Conservation (phyloP, 2,329 filamentous ascomycete genomes). For the Cyphellophora attinorum region DNA sequence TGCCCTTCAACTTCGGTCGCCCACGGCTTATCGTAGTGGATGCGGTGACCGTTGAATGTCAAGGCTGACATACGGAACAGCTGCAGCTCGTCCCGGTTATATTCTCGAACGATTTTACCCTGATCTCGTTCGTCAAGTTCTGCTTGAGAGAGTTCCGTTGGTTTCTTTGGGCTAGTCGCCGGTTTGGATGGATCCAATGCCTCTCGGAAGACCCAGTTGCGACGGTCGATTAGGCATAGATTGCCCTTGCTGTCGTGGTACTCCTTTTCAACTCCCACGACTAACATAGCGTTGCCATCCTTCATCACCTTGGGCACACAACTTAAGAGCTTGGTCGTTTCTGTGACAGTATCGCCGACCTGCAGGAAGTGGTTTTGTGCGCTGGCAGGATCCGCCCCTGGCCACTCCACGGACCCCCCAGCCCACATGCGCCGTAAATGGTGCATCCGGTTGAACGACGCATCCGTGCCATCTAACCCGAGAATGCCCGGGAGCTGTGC, state of each 20-base stretch:
- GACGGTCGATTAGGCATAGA: slow-evolving; percentile 40
- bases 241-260: slow-evolving; percentile 42
- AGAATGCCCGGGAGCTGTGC: slow-evolving; percentile 44
- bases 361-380: slow-evolving; percentile 32
- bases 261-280: slow-evolving; percentile 55
- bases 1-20: slow-evolving; percentile 34
- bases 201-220: slow-evolving; percentile 40
- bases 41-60: slow-evolving; percentile 36
- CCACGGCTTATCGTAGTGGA: slow-evolving; percentile 35
- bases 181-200: slow-evolving; percentile 20
- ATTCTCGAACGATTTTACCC: slow-evolving; percentile 20
- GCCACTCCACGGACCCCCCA: slow-evolving; percentile 50
- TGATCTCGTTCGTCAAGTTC: slow-evolving; percentile 14
- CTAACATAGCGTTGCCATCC: slow-evolving; percentile 51
- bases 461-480: slow-evolving; percentile 52
- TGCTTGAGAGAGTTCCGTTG: slow-evolving; percentile 10
- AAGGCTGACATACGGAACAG: slow-evolving; percentile 36
- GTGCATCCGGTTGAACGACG: slow-evolving; percentile 47
- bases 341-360: slow-evolving; percentile 47
- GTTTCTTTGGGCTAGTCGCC: slow-evolving; percentile 11
- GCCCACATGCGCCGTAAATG: slow-evolving; percentile 62
- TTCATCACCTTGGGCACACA: slow-evolving; percentile 47
- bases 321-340: slow-evolving; percentile 46
- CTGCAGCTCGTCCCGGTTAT: slow-evolving; percentile 28
- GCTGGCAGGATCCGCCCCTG: slow-evolving; percentile 15